A percentile compares a stretch with the other conserved stretches of the same genome.
phyloP scores from a whole-genome alignment of 2,329 filamentous ascomycete species.

The Talaromyces rugulosus region DNA sequence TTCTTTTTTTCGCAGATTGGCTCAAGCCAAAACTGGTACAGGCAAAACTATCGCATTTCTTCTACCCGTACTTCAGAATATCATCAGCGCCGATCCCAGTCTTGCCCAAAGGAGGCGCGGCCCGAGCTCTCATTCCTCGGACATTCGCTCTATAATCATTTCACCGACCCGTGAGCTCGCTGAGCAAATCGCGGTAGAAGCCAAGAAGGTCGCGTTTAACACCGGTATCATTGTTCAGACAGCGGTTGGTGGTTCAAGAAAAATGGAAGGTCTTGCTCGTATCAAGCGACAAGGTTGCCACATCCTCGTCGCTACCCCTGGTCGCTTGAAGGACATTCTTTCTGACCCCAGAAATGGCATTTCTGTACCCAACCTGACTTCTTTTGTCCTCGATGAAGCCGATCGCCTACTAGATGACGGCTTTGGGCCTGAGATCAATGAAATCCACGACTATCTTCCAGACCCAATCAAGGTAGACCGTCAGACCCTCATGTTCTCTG shows the following conservation, averaged over 20 bases:
- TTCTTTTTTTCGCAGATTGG: constrained; percentile 54
- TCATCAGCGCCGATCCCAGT: constrained; percentile 59
- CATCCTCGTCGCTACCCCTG: constrained; percentile 84
- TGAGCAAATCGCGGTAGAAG: constrained; percentile 67
- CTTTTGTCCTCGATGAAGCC: constrained; percentile 63
- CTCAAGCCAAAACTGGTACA: constrained; percentile 94
- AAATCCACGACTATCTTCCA: constrained; percentile 63
- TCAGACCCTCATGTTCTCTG: constrained; percentile 93
- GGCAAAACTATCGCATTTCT: constrained; percentile 96
- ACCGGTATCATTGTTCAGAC: constrained; percentile 68
- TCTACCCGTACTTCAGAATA: constrained; percentile 75
- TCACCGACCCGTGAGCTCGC: constrained; percentile 62
- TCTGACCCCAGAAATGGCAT: constrained; percentile 61
- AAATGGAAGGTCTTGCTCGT: constrained; percentile 60
- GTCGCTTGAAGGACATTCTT: constrained; percentile 78
- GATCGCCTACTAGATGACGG: constrained; percentile 64
- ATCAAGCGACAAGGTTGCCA: constrained; percentile 78
- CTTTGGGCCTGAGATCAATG: constrained; percentile 62
- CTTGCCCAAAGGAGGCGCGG: constrained; percentile 41
- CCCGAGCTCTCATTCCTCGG: constrained; percentile 30
- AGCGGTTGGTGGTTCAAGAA: constrained; percentile 90
- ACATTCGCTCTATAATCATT: constrained; percentile 58
- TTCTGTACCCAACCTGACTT: constrained; percentile 56
- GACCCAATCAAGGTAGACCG: constrained; percentile 59
- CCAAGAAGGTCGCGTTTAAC: constrained; percentile 58